Evolutionary conservation across 2,329 filamentous ascomycete species (phyloP).

Genomic region (Penicillium sp.): DNA sequence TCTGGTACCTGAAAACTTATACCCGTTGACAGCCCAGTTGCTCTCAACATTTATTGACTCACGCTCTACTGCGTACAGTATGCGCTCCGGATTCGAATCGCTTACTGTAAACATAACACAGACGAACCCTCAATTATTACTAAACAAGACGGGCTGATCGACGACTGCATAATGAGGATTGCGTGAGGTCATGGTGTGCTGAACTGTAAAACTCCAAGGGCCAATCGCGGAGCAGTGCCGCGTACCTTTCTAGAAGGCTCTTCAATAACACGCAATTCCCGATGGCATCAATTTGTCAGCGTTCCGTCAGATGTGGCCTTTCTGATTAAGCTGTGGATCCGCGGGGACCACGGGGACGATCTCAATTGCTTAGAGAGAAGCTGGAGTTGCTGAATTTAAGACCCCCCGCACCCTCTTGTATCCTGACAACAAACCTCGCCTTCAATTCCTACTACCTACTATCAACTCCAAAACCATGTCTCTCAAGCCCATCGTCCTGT

Average conservation of each 20-base stretch:
- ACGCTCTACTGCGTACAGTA: too few species aligned
- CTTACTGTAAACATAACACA: background rate
- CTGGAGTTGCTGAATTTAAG: background rate
- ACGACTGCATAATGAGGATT: background rate
- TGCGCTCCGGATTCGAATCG: too few species aligned
- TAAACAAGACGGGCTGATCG: background rate
- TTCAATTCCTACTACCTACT: background rate
- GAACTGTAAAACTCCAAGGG: background rate
- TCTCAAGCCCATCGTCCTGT: constrained; percentile 20
- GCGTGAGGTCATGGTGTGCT: background rate
- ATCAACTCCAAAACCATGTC: constrained; percentile 11
- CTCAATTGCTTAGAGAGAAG: background rate
- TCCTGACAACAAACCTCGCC: background rate
- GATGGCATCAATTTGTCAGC: background rate
- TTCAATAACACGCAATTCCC: background rate
- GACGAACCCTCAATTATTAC: background rate
- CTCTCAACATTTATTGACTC: too few species aligned
- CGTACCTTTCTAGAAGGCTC: background rate
- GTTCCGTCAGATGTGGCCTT: background rate
- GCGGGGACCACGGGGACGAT: background rate
- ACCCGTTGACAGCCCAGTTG: background rate
- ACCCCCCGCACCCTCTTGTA: background rate
- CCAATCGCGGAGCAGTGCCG: background rate
- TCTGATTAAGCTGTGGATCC: background rate
- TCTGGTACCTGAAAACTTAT: background rate